phyloP scores from a whole-genome alignment of 225 moss, liverwort and hornwort species.

The Physcomitrellopsis africana region DNA sequence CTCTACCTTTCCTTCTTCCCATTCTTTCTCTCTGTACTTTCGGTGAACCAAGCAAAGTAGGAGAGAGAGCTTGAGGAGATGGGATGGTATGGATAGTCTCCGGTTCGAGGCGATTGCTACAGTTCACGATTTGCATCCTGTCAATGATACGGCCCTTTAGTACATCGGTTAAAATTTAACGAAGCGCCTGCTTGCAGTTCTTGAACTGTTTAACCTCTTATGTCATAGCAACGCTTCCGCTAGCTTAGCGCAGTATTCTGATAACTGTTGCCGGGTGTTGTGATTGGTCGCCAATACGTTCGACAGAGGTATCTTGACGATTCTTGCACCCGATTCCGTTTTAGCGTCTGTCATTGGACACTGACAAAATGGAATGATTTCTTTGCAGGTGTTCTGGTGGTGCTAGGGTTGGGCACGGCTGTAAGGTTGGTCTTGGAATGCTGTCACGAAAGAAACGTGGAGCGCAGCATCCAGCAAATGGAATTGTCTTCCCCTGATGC shows the following conservation, averaged over 20 bases:
- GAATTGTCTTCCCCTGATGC: conserved; percentile 53
- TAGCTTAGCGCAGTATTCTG: background rate
- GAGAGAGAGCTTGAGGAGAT: conserved; percentile 43
- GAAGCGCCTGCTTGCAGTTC: background rate
- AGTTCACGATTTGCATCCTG: too few species aligned
- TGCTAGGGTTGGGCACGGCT: conserved; percentile 84
- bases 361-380: background rate
- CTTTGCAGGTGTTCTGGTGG: conserved; percentile 84
- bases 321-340: too few species aligned
- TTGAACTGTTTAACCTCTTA: background rate
- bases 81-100: conserved; percentile 14
- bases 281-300: too few species aligned
- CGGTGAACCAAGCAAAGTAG: conserved; percentile 23
- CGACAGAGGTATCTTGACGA: too few species aligned
- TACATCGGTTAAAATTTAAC: too few species aligned
- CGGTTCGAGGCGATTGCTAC: too few species aligned
- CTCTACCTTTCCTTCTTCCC: conserved; percentile 51
- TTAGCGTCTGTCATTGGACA: background rate
- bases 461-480: conserved; percentile 66
- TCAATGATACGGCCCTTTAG: too few species aligned
- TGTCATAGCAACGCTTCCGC: background rate
- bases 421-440: conserved; percentile 79
- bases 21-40: conserved; percentile 43
- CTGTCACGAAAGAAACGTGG: conserved; percentile 63
- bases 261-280: background rate